phyloP scores from a whole-genome alignment of 192 early-diverging fungal genomes.

The Coemansia sp. region DNA sequence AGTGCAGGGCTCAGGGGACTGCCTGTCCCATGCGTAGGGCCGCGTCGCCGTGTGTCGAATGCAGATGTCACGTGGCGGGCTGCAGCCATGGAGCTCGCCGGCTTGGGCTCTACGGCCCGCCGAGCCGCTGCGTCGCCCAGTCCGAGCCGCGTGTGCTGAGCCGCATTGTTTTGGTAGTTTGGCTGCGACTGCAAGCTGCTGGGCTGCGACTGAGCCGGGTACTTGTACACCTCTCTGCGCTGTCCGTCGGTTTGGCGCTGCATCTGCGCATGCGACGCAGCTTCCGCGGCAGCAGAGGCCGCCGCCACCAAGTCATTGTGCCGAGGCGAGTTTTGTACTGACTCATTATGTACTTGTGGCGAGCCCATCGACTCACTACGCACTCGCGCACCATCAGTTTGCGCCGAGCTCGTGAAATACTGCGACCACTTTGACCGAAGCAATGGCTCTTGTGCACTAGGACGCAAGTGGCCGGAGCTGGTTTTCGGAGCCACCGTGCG shows the following conservation, averaged over 20 bases:
- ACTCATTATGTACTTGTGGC: constrained; percentile 17
- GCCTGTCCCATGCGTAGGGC: constrained; percentile 3
- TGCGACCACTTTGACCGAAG: constrained; percentile 48
- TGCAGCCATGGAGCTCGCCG: neutral
- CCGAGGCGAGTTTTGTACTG: constrained; percentile 4
- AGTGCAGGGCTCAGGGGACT: constrained; percentile 14
- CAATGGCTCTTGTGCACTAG: constrained; percentile 8
- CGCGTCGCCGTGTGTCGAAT: constrained; percentile 22
- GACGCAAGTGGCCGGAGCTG: constrained; percentile 12
- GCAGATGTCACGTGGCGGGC: constrained; percentile 25
- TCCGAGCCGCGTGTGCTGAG: neutral
- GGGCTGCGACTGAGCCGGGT: neutral
- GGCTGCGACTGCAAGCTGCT: too few species aligned
- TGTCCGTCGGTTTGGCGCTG: constrained; percentile 10
- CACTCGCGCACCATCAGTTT: constrained; percentile 1
- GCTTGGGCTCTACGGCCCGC: neutral
- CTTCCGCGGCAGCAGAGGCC: neutral
- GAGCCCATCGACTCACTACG: constrained; percentile 32
- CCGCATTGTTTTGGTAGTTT: too few species aligned
- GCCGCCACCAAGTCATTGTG: neutral
- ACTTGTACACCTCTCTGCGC: neutral
- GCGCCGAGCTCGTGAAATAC: constrained; percentile 46
- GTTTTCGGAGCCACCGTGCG: constrained; percentile 25
- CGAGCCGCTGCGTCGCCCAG: neutral
- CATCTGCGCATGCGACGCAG: constrained; percentile 1